These are phyloP conservation scores for Plasmodium malariae DNA, from an alignment of 169 alveolate species.

Conservation along the genomic window DNA sequence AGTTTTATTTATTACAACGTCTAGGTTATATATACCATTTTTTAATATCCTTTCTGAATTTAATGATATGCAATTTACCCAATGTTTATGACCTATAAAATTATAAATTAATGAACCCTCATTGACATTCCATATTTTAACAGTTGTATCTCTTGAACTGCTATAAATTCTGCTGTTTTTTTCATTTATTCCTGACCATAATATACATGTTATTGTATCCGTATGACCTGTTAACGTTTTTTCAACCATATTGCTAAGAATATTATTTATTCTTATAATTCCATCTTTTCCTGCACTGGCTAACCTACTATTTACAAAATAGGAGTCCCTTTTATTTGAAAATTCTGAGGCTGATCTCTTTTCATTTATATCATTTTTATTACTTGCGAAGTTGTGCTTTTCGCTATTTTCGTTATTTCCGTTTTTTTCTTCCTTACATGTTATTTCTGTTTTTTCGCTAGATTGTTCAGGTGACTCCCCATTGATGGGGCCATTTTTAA, in stretches of 20 bases:
- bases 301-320: conserved; percentile 48
- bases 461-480: background rate
- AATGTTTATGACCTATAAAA: conserved; percentile 97
- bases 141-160: conserved; percentile 95
- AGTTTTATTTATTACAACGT: conserved; percentile 77
- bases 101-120: conserved; percentile 84
- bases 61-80: conserved; percentile 98
- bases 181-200: conserved; percentile 94
- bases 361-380: background rate
- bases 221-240: conserved; percentile 93
- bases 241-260: conserved; percentile 85
- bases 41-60: conserved; percentile 94
- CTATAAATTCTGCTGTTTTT: conserved; percentile 87
- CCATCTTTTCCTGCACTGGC: conserved; percentile 91
- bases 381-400: background rate
- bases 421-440: background rate
- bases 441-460: background rate
- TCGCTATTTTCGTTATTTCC: background rate
- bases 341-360: background rate
- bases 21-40: conserved; percentile 92
- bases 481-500: background rate
- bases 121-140: conserved; percentile 93
- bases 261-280: conserved; percentile 94
- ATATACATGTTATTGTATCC: conserved; percentile 93
- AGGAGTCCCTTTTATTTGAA: background rate